phyloP scores from a whole-genome alignment of 352 stramenopile genomes.

The Globisporangium irregulare region DNA sequence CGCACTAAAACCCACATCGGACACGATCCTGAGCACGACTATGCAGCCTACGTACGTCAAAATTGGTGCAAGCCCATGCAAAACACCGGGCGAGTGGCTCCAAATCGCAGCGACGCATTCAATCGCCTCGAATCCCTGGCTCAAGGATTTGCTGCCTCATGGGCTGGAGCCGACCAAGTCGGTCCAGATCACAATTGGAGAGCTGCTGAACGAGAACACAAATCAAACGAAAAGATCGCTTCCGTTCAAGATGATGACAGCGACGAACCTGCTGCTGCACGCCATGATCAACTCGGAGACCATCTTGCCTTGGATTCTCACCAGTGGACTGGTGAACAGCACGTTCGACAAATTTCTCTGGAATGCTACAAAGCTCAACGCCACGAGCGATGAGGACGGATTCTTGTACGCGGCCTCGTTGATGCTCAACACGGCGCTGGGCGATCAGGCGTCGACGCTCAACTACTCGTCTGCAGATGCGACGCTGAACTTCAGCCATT shows the following conservation, averaged over 20 bases:
- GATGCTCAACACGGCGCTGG: slow-evolving; percentile 18
- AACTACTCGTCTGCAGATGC: slow-evolving; percentile 17
- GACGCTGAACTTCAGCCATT: slow-evolving; percentile 29
- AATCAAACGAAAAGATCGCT: neutral
- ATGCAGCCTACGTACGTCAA: slow-evolving; percentile 28
- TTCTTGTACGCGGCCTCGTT: slow-evolving; percentile 13
- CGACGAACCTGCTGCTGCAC: slow-evolving; percentile 33
- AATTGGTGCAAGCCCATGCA: slow-evolving; percentile 19
- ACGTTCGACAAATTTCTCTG: slow-evolving; percentile 18
- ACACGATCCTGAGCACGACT: slow-evolving; percentile 36
- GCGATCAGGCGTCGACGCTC: slow-evolving; percentile 8
- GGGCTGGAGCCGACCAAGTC: slow-evolving; percentile 16
- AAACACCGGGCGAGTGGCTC: slow-evolving; percentile 26
- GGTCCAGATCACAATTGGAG: slow-evolving; percentile 17
- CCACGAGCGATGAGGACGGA: neutral
- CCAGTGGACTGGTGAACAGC: slow-evolving; percentile 13
- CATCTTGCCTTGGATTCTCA: slow-evolving; percentile 14
- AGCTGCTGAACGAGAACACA: neutral
- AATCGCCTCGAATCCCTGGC: slow-evolving; percentile 33
- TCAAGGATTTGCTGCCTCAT: slow-evolving; percentile 29
- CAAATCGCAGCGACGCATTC: slow-evolving; percentile 31
- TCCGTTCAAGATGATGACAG: slow-evolving; percentile 21
- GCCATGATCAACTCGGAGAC: slow-evolving; percentile 24
- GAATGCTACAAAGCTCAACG: neutral
- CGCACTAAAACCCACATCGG: slow-evolving; percentile 18